Evolutionary conservation across 2,329 filamentous ascomycete genomes (phyloP), one percentile per base, ranked within the genome.

Genomic region (Ophiostoma piceae): DNA sequence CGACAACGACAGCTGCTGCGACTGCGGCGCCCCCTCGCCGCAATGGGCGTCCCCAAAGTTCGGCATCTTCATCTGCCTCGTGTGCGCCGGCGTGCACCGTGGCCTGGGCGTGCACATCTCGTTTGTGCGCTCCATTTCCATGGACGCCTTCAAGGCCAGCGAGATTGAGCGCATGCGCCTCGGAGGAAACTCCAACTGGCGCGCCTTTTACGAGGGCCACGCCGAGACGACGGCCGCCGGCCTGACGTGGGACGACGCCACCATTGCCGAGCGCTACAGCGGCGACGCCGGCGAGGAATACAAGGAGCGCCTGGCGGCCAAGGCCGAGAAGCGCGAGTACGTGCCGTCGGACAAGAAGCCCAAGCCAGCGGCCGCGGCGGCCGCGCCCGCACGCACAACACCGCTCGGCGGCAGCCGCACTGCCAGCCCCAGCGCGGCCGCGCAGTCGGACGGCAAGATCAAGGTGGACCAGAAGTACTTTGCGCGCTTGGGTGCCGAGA

Each of bases 1-100:
- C 75, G 89, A 90, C 75, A 99, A 99, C 81, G 92, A 91, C 78
- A 82, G 87, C 76, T 99, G 95, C 83, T 94, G 94, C 82, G 95
- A 99, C 82, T 99, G 95, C 84, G 89, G 89, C 78, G 94, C 95
- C 64, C 94, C 95, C 29, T 96, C 92, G 76, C 95, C 95, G 73
- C 95, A 99, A 90, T 99, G 95, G 95, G 94, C 95, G 75, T 85
- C 93, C 51, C 95, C 95, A 74, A 99, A 99, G 81, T 96, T 99
- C 78, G 94, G 94, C 77, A 92, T 97, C 79, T 99, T 99, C 83
- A 97, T 99, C 85, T 99, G 95, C 81, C 88, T 99, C 68, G 92
- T 90, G 73, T 99, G 95, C 83, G 94, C 94, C 43, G 95, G 95
- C 75, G 92, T 95, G 68, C 95, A 99, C 82, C 91, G 95, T 73